These are phyloP conservation scores for Labyrinthula sp. DNA, from an alignment of 352 stramenopile genomes.

Conservation along the genomic window DNA sequence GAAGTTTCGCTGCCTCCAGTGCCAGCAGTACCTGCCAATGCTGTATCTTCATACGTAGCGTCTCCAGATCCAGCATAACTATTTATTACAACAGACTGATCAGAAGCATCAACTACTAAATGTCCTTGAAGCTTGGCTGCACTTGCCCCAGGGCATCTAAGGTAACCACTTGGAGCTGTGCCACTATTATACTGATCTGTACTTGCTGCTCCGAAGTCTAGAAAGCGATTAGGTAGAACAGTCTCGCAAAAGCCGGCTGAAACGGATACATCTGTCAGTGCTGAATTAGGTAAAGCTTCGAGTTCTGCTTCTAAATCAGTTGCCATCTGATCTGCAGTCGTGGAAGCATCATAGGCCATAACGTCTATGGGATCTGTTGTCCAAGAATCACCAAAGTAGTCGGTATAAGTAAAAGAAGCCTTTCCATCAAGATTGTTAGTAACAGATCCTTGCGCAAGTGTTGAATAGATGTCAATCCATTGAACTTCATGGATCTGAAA, in stretches of 20 bases:
- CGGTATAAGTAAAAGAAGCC: conserved; percentile 51
- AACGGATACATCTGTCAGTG: conserved; percentile 9
- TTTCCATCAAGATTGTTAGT: conserved; percentile 37
- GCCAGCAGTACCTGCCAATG: too few species aligned
- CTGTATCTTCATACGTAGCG: too few species aligned
- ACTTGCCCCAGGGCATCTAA: too few species aligned
- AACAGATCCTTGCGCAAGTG: not conserved
- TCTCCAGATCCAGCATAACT: too few species aligned
- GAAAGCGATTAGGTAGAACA: too few species aligned
- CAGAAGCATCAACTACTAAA: too few species aligned
- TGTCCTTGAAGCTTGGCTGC: too few species aligned
- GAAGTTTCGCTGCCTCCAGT: too few species aligned
- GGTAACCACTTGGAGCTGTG: too few species aligned
- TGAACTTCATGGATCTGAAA: conserved; percentile 54
- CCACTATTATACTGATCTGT: too few species aligned
- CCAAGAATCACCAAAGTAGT: conserved; percentile 41
- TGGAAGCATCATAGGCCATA: conserved; percentile 4
- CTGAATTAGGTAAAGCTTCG: conserved; percentile 36
- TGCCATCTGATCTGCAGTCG: conserved; percentile 30
- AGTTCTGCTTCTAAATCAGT: conserved; percentile 36
- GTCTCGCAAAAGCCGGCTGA: conserved; percentile 17
- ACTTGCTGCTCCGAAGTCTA: too few species aligned
- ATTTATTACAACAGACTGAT: too few species aligned
- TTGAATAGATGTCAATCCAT: conserved; percentile 33
- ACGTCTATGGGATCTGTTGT: conserved; percentile 8